These are phyloP conservation scores for Yamadazyma ubonensis DNA, from an alignment of 805 yeast species.

Conservation along the genomic window DNA sequence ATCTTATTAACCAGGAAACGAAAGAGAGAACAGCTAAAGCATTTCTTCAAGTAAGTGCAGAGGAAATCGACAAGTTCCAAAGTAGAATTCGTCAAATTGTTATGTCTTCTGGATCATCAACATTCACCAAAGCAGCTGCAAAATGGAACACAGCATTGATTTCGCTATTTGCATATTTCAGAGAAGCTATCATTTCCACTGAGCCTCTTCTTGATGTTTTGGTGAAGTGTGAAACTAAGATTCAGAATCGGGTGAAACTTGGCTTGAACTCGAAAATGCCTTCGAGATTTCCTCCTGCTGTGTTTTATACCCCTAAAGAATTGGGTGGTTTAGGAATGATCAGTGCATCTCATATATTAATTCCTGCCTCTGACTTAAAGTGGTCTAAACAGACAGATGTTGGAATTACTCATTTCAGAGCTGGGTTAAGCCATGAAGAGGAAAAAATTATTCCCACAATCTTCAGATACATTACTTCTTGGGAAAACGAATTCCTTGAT, in stretches of 20 bases:
- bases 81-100: slow-evolving; percentile 84
- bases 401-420: slow-evolving; percentile 89
- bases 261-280: slow-evolving; percentile 99
- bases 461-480: slow-evolving; percentile 86
- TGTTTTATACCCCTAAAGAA: slow-evolving; percentile 95
- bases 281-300: slow-evolving; percentile 97
- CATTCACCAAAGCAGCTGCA: slow-evolving; percentile 90
- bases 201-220: slow-evolving; percentile 72
- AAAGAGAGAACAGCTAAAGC: slow-evolving; percentile 91
- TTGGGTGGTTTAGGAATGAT: slow-evolving; percentile 97
- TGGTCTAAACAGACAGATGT: slow-evolving; percentile 95
- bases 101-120: slow-evolving; percentile 94
- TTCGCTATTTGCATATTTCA: slow-evolving; percentile 80
- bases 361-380: slow-evolving; percentile 87
- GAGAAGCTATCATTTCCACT: slow-evolving; percentile 91
- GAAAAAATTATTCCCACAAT: slow-evolving; percentile 86
- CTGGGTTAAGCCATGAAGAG: slow-evolving; percentile 86
- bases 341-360: slow-evolving; percentile 92
- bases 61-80: slow-evolving; percentile 75
- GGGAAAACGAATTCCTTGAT: slow-evolving; percentile 95
- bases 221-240: slow-evolving; percentile 88
- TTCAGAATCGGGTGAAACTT: slow-evolving; percentile 90
- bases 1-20: slow-evolving; percentile 62
- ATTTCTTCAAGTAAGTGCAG: slow-evolving; percentile 75
- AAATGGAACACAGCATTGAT: slow-evolving; percentile 95